Base-by-base conservation (phyloP, 768 basidiomycete genomes). In the Gloeostereum incarnatum region DNA sequence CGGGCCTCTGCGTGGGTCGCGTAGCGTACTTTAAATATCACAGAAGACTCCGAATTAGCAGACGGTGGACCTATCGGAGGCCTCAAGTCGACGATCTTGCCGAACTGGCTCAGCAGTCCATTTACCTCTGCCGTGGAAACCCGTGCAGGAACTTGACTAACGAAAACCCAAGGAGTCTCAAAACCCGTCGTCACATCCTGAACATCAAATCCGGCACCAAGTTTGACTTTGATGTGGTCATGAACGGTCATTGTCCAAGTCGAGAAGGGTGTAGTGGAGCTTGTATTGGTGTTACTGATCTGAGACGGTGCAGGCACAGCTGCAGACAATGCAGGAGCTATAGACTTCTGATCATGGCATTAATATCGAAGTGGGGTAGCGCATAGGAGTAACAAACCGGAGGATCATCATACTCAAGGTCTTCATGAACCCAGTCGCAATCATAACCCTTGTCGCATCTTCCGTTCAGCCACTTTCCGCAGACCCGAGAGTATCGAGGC, bases 151-250 rank as follows among this genome's bases (percentile, higher is more conserved):
- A 88, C 49, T 17, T 78, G 71, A 4, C 62, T 60, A 2, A 89
- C 44, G 25, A 66, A 59, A 6, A 87, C 49, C 62, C 73, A 75
- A 5, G 68, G 70, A 0, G 78, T 78, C 48, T 90, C 85, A 29
- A 86, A 80, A 1, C 78, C 78, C 1, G 84, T 86, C 5, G 55
- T 54, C 5, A 87, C 51, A 0, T 73, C 65, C 18, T 61, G 53
- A 2, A 88, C 65, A 2, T 65, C 62, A 32, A 83, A 82, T 0
- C 87, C 86, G 0, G 72, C 53, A 22, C 69, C 69, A 32, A 86
- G 60, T 16, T 62, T 69, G 14, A 79, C 69, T 36, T 61, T 66
- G 16, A 71, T 76, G 38, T 79, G 69, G 25, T 76, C 70, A 29
- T 75, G 63, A 5, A 82, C 51, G 0, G 54, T 62, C 9, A 68